Percentiles rank a stretch among this genome's conserved stretches.
Conservation (phyloP, 2,329 filamentous ascomycete species). For the Lojkania enalia region DNA sequence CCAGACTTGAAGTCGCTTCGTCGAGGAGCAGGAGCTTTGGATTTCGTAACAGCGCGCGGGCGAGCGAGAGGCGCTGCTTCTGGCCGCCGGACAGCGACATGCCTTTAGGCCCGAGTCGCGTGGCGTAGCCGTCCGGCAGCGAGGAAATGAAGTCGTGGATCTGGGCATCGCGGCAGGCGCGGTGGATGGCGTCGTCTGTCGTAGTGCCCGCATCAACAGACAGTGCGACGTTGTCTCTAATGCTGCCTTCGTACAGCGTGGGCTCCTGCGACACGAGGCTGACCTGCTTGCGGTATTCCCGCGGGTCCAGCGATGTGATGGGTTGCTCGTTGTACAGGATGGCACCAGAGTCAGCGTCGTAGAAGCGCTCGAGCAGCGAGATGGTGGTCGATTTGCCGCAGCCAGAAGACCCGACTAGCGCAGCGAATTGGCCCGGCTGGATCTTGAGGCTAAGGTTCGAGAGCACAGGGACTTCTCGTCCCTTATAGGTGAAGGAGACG, state of each 20-base stretch:
- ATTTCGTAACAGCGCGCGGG: conserved; percentile 37
- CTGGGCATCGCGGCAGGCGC: conserved; percentile 41
- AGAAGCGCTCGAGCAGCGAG: conserved; percentile 65
- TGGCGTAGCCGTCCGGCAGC: conserved; percentile 41
- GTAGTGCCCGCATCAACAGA: conserved; percentile 31
- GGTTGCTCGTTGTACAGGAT: conserved; percentile 59
- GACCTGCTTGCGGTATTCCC: conserved; percentile 47
- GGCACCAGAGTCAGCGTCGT: conserved; percentile 65
- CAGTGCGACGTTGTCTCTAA: conserved; percentile 45
- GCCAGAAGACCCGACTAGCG: conserved; percentile 70
- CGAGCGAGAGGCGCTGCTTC: conserved; percentile 40
- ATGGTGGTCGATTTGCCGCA: conserved; percentile 76
- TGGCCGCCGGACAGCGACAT: conserved; percentile 41
- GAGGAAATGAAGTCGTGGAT: conserved; percentile 45
- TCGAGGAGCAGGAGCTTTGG: conserved; percentile 40
- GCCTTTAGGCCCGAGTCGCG: conserved; percentile 41
- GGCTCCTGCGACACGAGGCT: conserved; percentile 53
- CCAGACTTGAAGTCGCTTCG: conserved; percentile 39
- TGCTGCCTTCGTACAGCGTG: conserved; percentile 50
- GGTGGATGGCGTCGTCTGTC: conserved; percentile 33
- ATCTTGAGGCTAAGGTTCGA: conserved; percentile 51
- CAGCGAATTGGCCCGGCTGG: conserved; percentile 67
- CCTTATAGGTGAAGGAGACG: conserved; percentile 92
- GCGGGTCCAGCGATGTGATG: conserved; percentile 41
- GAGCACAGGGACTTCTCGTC: conserved; percentile 71